phyloP scores from a whole-genome alignment of 1,139 yeast species.

The Citeromyces siamensis region DNA sequence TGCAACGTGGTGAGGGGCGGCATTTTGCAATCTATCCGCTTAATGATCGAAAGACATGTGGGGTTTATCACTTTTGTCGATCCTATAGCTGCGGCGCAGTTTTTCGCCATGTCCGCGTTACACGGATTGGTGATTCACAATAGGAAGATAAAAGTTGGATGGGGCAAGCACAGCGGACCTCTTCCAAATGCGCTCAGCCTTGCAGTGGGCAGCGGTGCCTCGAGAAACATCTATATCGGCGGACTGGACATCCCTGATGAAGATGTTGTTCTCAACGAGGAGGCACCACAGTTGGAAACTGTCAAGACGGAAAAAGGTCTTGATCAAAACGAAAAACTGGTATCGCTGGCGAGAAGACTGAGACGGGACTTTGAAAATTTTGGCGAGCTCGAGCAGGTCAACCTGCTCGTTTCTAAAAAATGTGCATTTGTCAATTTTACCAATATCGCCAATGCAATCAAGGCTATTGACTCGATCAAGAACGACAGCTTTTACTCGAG shows the following conservation, averaged over 20 bases:
- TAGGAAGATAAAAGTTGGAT: conserved; percentile 64
- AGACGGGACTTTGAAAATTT: conserved; percentile 54
- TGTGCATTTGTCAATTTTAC: conserved; percentile 76
- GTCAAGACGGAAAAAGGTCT: conserved; percentile 6
- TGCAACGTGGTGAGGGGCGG: conserved; percentile 84
- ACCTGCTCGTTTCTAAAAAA: conserved; percentile 59
- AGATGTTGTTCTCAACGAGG: conserved; percentile 17
- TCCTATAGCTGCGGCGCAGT: conserved; percentile 74
- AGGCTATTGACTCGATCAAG: conserved; percentile 62
- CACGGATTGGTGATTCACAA: conserved; percentile 70
- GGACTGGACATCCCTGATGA: conserved; percentile 23
- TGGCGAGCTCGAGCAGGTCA: conserved; percentile 77
- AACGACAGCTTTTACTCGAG: conserved; percentile 38
- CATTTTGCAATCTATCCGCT: conserved; percentile 55
- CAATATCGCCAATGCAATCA: conserved; percentile 65
- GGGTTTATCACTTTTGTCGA: conserved; percentile 73
- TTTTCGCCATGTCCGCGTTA: conserved; percentile 66
- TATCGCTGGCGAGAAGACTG: conserved; percentile 35
- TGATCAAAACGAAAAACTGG: conserved; percentile 17
- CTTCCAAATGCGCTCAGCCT: conserved; percentile 60
- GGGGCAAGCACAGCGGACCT: conserved; percentile 81
- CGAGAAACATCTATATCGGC: conserved; percentile 72
- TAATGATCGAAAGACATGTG: conserved; percentile 70
- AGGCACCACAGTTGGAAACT: conserved; percentile 22
- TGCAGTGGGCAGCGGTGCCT: conserved; percentile 76